Base-by-base conservation (phyloP, 352 stramenopile species). In the Phytophthora podocarpi region DNA sequence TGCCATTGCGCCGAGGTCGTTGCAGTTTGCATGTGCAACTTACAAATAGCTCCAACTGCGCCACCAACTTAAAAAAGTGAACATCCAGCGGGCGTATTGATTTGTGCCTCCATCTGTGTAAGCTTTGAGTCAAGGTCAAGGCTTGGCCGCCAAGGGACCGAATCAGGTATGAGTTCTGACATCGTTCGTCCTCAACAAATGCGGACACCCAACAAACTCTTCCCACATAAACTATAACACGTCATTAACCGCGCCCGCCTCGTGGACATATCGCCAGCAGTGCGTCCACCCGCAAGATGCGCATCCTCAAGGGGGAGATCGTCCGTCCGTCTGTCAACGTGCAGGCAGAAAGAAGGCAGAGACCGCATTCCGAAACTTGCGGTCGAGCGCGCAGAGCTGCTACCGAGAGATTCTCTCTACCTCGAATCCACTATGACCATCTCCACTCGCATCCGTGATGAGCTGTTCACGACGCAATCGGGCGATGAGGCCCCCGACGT, bases 381-480 rank as follows among this genome's bases (percentile, higher is more conserved):
- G 43, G 26, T 28, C 48, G 4, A 61, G 28, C 35, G 13, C 43
- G 15, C 60, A 59, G 27, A 57, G 52, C 52, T 51, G 43, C 40
- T 64, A 61, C 47, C 28, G n/a, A n/a, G n/a, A n/a, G n/a, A n/a
- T n/a, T n/a, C n/a, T n/a, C n/a, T 50, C 11, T 7, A 26, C 20
- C 16, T 34, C n/a, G n/a, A n/a, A n/a, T n/a, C n/a, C n/a, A n/a
- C 12, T 6, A 71, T 71, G 63, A 71, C 63, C 21, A 71, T 71
- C 31, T 63, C 63, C 49, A 71, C 63, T 13, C 56, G 63, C 27
- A 71, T 71, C 49, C 63, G 63, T 12, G 45, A 43, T 12, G 63
- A 71, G 45, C 49, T 71, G n/a, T 71, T 71, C 63, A 23, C 37
- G 10, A 55, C 50, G n/a, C n/a, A n/a, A n/a, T n/a, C n/a, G n/a